Evolutionary conservation across 495 filamentous ascomycete species (phyloP).

Genomic region (Penicillium ucsense): DNA sequence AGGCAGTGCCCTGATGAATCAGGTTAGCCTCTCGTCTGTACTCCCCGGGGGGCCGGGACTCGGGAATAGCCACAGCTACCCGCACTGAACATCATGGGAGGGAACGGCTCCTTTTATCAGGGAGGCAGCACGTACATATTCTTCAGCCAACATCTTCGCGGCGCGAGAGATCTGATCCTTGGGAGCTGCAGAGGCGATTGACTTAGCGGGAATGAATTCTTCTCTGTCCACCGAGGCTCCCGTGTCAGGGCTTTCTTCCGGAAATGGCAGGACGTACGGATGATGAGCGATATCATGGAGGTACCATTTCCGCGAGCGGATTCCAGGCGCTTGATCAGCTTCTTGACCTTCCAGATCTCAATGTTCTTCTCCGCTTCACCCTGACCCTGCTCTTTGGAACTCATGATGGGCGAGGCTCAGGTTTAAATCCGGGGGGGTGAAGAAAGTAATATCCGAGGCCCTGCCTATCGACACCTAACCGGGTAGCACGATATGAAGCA

Average conservation of each 20-base stretch:
- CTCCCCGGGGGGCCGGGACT: neutral
- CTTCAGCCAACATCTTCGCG: constrained; percentile 99
- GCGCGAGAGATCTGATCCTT: constrained; percentile 96
- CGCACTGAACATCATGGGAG: neutral
- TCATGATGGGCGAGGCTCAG: constrained; percentile 61
- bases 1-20: constrained; percentile 69
- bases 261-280: constrained; percentile 51
- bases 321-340: constrained; percentile 92
- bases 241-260: neutral
- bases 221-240: neutral
- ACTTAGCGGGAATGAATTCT: constrained; percentile 8
- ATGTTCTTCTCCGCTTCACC: constrained; percentile 97
- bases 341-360: constrained; percentile 84
- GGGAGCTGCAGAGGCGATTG: constrained; percentile 48
- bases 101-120: neutral
- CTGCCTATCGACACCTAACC: constrained; percentile 19
- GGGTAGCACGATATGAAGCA: constrained; percentile 10
- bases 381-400: constrained; percentile 70
- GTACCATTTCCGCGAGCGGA: constrained; percentile 91
- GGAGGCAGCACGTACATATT: constrained; percentile 61
- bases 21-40: neutral
- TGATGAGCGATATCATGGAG: constrained; percentile 97
- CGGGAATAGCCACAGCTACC: neutral
- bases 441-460: constrained; percentile 15
- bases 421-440: constrained; percentile 18